Conservation (phyloP, 2,329 filamentous ascomycete genomes). For the Monosporascus sp. region DNA sequence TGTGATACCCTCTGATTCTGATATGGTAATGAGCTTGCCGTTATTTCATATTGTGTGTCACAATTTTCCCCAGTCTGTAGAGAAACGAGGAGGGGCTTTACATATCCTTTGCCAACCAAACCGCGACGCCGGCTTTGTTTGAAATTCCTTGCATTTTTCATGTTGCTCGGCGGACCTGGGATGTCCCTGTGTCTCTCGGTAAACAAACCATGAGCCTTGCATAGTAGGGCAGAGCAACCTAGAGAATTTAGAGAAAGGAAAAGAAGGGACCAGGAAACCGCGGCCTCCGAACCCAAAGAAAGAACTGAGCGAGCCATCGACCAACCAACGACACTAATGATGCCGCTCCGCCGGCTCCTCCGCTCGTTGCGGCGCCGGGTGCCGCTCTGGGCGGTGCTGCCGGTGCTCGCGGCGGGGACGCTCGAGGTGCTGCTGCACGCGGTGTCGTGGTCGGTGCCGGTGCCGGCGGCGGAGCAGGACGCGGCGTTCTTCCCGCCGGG, state of each 20-base stretch:
- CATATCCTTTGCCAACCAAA: too few relatives aligned
- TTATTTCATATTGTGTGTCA: too few relatives aligned
- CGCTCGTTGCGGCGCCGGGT: slow-evolving; percentile 21
- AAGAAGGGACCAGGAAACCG: too few relatives aligned
- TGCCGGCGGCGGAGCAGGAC: slow-evolving; percentile 31
- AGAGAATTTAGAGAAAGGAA: neutral
- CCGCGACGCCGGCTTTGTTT: neutral
- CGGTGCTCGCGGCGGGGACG: slow-evolving; percentile 23
- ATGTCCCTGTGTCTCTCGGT: neutral
- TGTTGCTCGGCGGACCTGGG: neutral
- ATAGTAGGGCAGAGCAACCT: slow-evolving; percentile 2
- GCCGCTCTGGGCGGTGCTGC: slow-evolving; percentile 23
- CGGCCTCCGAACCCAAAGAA: neutral
- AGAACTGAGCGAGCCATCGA: neutral
- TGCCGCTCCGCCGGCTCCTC: slow-evolving; percentile 24
- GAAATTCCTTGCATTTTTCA: neutral
- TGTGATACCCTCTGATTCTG: too few relatives aligned
- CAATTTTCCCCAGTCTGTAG: too few relatives aligned
- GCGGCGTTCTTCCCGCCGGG: slow-evolving; percentile 30
- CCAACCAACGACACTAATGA: slow-evolving; percentile 1
- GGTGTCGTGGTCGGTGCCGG: slow-evolving; percentile 28
- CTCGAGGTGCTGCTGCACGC: slow-evolving; percentile 31
- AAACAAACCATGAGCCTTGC: slow-evolving; percentile 1
- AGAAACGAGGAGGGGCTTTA: too few relatives aligned
- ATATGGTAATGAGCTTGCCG: too few relatives aligned